Evolutionary conservation across 352 stramenopile genomes (phyloP).

Genomic region (Globisporangium carolinianum): DNA sequence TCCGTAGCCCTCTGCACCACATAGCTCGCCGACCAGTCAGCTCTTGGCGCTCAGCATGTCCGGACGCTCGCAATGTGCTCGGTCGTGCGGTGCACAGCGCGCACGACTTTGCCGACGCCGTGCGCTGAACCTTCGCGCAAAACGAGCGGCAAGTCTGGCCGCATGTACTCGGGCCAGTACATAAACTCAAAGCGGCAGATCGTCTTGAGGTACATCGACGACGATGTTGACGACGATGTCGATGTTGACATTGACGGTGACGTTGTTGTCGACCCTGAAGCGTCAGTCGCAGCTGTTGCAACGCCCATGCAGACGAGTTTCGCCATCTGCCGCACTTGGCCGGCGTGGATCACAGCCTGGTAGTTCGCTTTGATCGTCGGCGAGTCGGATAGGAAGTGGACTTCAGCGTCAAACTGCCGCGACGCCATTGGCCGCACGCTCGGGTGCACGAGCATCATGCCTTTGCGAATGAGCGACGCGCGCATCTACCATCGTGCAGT

Average conservation of each 20-base stretch:
- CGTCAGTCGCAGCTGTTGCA: neutral
- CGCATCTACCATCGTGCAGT: conserved; percentile 1
- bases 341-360: conserved; percentile 77
- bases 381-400: conserved; percentile 23
- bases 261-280: too few relatives aligned
- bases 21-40: too few relatives aligned
- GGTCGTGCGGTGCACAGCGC: conserved; percentile 39
- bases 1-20: too few relatives aligned
- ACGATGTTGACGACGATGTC: conserved; percentile 3
- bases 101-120: conserved; percentile 61
- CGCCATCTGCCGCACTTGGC: conserved; percentile 74
- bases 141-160: conserved; percentile 67
- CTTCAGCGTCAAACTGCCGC: conserved; percentile 12
- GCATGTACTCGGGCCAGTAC: conserved; percentile 83
- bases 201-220: conserved; percentile 18
- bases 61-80: conserved; percentile 36
- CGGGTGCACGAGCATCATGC: conserved; percentile 12
- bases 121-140: conserved; percentile 58
- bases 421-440: conserved; percentile 11
- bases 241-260: neutral
- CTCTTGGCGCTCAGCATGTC: conserved; percentile 26
- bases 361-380: conserved; percentile 61
- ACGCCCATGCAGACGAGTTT: conserved; percentile 53
- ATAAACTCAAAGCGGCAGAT: conserved; percentile 83
- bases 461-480: conserved; percentile 33